Percentiles rank a stretch among this genome's conserved stretches.
These are phyloP conservation scores for Otatea glauca DNA, from an alignment of 176 grass and related monocot species.

Conservation along the genomic window DNA sequence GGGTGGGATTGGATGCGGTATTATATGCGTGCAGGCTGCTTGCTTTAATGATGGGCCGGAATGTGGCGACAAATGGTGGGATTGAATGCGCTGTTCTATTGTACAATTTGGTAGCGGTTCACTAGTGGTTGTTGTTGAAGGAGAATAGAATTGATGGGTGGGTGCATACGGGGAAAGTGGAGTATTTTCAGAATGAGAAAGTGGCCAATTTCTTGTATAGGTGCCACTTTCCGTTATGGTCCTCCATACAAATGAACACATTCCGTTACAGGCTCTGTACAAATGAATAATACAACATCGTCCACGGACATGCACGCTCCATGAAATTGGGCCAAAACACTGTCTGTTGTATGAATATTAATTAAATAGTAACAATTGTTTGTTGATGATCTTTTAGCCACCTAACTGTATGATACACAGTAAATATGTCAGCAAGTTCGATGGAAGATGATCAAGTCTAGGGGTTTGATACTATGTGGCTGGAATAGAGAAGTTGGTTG, in stretches of 20 bases:
- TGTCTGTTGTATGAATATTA: background rate
- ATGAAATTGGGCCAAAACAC: conserved; percentile 11
- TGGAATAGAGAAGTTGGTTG: conserved; percentile 17
- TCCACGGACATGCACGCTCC: background rate
- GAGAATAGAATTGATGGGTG: conserved; percentile 30
- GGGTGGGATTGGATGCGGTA: conserved; percentile 30
- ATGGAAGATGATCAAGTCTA: background rate
- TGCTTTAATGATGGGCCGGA: conserved; percentile 38
- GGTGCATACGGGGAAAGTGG: background rate
- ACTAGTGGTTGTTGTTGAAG: conserved; percentile 1
- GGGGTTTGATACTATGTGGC: conserved; percentile 17
- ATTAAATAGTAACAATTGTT: background rate
- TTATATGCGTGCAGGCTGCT: conserved; percentile 12
- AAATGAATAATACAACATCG: background rate
- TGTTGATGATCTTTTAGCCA: conserved; percentile 9
- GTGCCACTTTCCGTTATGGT: conserved; percentile 27
- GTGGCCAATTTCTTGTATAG: conserved; percentile 18
- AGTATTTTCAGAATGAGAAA: conserved; percentile 43
- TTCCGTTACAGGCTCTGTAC: conserved; percentile 32
- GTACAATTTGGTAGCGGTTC: conserved; percentile 22
- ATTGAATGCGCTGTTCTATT: background rate
- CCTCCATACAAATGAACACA: conserved; percentile 6
- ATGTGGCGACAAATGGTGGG: conserved; percentile 27
- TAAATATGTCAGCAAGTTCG: background rate
- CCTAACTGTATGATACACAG: background rate